Conservation (phyloP, 495 filamentous ascomycete species). For the Symbiotaphrina buchneri region DNA sequence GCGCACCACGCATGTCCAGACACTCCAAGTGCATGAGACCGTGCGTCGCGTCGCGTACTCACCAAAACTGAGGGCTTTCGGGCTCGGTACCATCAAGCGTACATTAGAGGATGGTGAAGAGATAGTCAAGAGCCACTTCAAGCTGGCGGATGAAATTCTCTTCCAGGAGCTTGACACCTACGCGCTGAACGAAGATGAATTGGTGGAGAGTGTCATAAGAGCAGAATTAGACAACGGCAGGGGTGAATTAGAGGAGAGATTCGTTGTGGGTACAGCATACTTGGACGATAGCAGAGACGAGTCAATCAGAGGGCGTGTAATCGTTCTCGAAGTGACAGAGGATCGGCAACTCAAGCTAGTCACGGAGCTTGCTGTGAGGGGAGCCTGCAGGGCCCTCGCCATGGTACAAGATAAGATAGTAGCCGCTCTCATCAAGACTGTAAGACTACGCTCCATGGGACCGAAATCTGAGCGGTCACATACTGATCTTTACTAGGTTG, state of each 20-base stretch:
- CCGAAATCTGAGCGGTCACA: background rate
- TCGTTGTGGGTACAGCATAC: constrained; percentile 72
- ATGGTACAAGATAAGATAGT: constrained; percentile 60
- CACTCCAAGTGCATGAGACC: constrained; percentile 56
- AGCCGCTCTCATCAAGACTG: constrained; percentile 68
- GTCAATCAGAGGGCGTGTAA: constrained; percentile 46
- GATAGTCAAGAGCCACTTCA: constrained; percentile 27
- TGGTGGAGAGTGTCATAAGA: constrained; percentile 68
- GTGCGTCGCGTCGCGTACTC: constrained; percentile 79
- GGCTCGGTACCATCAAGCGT: constrained; percentile 61
- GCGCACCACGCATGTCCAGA: constrained; percentile 67
- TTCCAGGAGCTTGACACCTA: constrained; percentile 28
- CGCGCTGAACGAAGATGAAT: constrained; percentile 37
- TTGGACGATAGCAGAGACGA: constrained; percentile 32
- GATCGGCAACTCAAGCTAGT: constrained; percentile 47
- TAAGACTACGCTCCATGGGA: constrained; percentile 15
- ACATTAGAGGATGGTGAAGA: constrained; percentile 31
- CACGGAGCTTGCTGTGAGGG: constrained; percentile 37
- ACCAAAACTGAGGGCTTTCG: constrained; percentile 54
- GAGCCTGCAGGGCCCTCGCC: constrained; percentile 56
- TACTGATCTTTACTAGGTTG: constrained; percentile 11
- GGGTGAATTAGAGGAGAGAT: constrained; percentile 42
- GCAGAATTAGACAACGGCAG: constrained; percentile 46
- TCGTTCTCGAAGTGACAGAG: constrained; percentile 63
- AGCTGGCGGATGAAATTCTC: constrained; percentile 33